A percentile compares a stretch with the other conserved stretches of the same genome.
phyloP scores from a whole-genome alignment of 805 yeast genomes.

The Candida germanica region DNA sequence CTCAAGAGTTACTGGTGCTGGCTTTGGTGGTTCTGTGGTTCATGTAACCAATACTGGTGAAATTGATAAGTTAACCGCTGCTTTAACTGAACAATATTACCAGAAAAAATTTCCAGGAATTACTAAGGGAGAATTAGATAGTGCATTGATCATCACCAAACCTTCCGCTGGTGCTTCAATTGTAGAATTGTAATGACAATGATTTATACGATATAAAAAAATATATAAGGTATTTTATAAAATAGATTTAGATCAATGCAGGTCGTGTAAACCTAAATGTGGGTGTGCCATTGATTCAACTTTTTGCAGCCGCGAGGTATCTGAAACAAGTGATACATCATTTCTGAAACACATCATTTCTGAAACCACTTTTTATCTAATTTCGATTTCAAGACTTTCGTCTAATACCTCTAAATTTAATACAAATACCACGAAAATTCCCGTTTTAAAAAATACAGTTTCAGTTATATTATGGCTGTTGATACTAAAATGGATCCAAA shows the following conservation, averaged over 20 bases:
- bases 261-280: too few relatives aligned
- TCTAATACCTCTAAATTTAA: too few relatives aligned
- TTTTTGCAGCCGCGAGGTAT: conserved; percentile 1
- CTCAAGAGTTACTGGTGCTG: conserved; percentile 75
- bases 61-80: conserved; percentile 33
- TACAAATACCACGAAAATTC: too few relatives aligned
- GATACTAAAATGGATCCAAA: too few relatives aligned
- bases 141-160: conserved; percentile 52
- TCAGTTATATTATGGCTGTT: too few relatives aligned
- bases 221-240: neutral
- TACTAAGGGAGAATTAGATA: conserved; percentile 41
- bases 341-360: neutral
- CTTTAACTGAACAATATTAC: conserved; percentile 52
- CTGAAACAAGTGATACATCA: neutral
- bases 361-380: too few relatives aligned
- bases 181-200: conserved; percentile 11
- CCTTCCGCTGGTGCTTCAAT: conserved; percentile 54
- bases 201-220: neutral
- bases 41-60: conserved; percentile 51
- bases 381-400: too few relatives aligned
- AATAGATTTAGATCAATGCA: too few relatives aligned
- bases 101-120: conserved; percentile 46
- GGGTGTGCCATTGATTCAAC: too few relatives aligned
- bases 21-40: conserved; percentile 75
- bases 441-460: too few relatives aligned